Evolutionary conservation across 1,139 yeast genomes (phyloP).

Genomic region (Kodamaea suecica): DNA sequence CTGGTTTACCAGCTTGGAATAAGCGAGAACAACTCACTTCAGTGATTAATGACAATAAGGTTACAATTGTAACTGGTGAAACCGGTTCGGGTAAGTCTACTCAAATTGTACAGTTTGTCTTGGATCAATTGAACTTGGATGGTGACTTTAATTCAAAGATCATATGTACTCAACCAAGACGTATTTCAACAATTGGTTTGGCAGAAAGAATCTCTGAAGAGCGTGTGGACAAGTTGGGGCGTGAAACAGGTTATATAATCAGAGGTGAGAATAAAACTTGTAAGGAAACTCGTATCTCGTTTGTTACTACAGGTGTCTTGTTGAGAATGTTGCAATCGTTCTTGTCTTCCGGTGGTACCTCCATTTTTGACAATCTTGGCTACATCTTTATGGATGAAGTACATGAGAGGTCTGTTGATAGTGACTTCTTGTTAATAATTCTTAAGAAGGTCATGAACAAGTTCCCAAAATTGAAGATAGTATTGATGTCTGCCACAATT

Average conservation of each 20-base stretch:
- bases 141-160: constrained; percentile 57
- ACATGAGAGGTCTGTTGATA: constrained; percentile 90
- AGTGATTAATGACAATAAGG: constrained; percentile 55
- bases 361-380: constrained; percentile 53
- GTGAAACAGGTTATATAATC: constrained; percentile 83
- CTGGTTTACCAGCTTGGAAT: constrained; percentile 78
- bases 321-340: constrained; percentile 74
- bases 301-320: constrained; percentile 91
- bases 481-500: constrained; percentile 94
- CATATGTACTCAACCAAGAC: constrained; percentile 90
- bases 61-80: constrained; percentile 87
- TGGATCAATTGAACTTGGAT: constrained; percentile 54
- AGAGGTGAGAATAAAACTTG: constrained; percentile 81
- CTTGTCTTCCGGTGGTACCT: constrained; percentile 18
- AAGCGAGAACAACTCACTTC: constrained; percentile 55
- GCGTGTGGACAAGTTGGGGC: constrained; percentile 64
- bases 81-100: constrained; percentile 66
- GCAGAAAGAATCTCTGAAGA: constrained; percentile 93
- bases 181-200: constrained; percentile 91
- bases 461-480: constrained; percentile 57
- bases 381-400: constrained; percentile 91
- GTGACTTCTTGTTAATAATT: constrained; percentile 79
- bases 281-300: constrained; percentile 63
- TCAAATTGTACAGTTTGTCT: constrained; percentile 76
- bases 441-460: constrained; percentile 55